A percentile compares a stretch with the other conserved stretches of the same genome.
phyloP scores from a whole-genome alignment of 139 green algal species.

The Closterium sp. region DNA sequence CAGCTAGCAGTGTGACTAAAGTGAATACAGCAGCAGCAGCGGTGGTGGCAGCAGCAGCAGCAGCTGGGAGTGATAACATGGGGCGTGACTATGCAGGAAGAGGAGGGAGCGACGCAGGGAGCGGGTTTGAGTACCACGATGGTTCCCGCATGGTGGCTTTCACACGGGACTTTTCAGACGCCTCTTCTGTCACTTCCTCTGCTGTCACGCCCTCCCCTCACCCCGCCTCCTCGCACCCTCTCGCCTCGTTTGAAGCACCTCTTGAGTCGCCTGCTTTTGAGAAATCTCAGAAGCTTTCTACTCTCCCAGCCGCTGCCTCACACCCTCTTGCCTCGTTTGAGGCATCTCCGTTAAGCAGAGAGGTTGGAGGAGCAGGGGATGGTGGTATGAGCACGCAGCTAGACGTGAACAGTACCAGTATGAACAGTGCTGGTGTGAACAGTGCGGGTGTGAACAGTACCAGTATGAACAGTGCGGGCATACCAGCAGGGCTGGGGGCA shows the following conservation, averaged over 20 bases:
- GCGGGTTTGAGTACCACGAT: background rate
- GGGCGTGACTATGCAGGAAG: background rate
- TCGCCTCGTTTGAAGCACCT: background rate
- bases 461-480: too few species aligned
- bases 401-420: too few species aligned
- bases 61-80: background rate
- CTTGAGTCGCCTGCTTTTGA: too few species aligned
- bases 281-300: too few species aligned
- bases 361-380: background rate
- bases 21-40: background rate
- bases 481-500: too few species aligned
- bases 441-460: too few species aligned
- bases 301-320: background rate
- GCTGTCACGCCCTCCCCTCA: background rate
- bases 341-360: background rate
- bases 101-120: background rate
- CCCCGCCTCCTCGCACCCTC: background rate
- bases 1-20: background rate
- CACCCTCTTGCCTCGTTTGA: background rate
- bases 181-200: background rate
- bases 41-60: too few species aligned
- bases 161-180: background rate
- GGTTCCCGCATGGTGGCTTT: background rate
- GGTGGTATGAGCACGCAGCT: too few species aligned
- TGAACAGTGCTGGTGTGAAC: too few species aligned